Conservation (phyloP, 1,284 basidiomycete genomes). For the Mycena citricolor region DNA sequence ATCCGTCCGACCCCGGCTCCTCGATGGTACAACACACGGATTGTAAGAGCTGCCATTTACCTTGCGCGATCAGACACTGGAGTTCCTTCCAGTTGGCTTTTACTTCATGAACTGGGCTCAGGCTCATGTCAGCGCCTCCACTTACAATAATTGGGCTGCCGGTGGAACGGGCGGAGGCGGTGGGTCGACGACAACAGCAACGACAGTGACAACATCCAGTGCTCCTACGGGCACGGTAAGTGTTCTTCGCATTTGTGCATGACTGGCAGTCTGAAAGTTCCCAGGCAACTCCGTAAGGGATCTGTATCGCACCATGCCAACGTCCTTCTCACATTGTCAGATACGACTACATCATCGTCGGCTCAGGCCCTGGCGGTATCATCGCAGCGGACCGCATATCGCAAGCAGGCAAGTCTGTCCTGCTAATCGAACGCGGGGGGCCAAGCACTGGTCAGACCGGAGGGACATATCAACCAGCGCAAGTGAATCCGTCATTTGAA, state of each 20-base stretch:
- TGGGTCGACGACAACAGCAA: conserved; percentile 30
- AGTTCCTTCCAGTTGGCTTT: conserved; percentile 47
- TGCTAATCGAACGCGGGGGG: conserved; percentile 61
- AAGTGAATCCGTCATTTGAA: background rate
- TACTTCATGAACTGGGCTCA: conserved; percentile 50
- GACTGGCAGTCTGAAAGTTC: background rate
- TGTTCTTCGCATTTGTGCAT: conserved; percentile 8
- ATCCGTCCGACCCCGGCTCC: conserved; percentile 39
- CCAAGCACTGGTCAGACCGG: conserved; percentile 61
- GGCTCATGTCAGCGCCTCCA: conserved; percentile 45
- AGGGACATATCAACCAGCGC: conserved; percentile 49
- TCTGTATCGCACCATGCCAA: background rate
- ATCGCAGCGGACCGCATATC: conserved; percentile 55
- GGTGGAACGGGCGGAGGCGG: conserved; percentile 41
- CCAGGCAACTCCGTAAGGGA: conserved; percentile 12
- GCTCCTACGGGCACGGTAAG: conserved; percentile 38
- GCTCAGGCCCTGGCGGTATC: conserved; percentile 48
- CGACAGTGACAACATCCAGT: conserved; percentile 33
- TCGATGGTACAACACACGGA: conserved; percentile 46
- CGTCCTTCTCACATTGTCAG: background rate
- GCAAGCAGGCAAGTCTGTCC: conserved; percentile 60
- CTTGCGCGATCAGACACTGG: background rate
- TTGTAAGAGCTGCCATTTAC: conserved; percentile 32
- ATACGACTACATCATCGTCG: conserved; percentile 60
- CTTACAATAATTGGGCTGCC: conserved; percentile 51